phyloP scores from a whole-genome alignment of 495 filamentous ascomycete species.

The Hyaloscypha finlandica region DNA sequence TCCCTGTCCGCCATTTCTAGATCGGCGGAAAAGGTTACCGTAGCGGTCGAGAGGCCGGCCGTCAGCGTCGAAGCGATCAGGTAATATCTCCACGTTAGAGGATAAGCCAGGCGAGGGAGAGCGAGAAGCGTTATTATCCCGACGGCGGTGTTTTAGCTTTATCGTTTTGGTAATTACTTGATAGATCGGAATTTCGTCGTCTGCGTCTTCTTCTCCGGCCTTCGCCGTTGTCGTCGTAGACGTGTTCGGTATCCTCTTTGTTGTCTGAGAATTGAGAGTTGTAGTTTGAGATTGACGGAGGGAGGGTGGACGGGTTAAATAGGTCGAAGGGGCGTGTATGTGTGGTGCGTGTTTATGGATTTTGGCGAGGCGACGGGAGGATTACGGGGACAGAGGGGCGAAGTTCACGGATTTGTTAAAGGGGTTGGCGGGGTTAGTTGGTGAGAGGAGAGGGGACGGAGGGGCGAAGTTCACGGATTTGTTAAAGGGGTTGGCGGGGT shows the following conservation, averaged over 20 bases:
- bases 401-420: constrained; percentile 35
- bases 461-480: constrained; percentile 21
- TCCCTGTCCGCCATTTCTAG: constrained; percentile 14
- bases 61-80: constrained; percentile 65
- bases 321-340: too few species aligned
- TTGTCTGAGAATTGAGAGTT: too few species aligned
- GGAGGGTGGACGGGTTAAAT: too few species aligned
- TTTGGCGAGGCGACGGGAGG: constrained; percentile 19
- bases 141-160: constrained; percentile 18
- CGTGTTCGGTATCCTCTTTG: background rate
- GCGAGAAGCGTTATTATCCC: constrained; percentile 10
- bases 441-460: constrained; percentile 2
- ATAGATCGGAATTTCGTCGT: constrained; percentile 27
- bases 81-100: constrained; percentile 50
- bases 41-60: constrained; percentile 49
- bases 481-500: constrained; percentile 2
- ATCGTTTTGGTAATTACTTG: constrained; percentile 22
- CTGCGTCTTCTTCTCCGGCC: constrained; percentile 19
- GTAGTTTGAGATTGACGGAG: too few species aligned
- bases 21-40: constrained; percentile 3
- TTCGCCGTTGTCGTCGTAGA: background rate
- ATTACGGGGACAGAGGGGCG: constrained; percentile 31
- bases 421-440: constrained; percentile 7
- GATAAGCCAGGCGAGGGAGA: constrained; percentile 17
- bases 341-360: constrained; percentile 12